Conservation (phyloP, 495 filamentous ascomycete genomes). For the Tuber microsphaerosporum region DNA sequence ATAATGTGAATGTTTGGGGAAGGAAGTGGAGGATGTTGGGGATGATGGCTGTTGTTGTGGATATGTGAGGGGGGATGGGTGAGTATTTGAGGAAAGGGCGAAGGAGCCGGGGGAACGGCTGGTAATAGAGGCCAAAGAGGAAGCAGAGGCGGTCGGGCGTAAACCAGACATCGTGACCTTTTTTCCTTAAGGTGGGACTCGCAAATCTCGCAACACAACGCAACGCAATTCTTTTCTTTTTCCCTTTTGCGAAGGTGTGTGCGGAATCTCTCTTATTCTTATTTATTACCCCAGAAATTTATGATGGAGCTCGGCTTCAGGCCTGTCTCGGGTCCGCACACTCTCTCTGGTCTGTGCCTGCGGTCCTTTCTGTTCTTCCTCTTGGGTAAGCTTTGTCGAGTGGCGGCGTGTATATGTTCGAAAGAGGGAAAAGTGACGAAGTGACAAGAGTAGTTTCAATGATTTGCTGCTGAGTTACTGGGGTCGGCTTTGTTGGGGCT, state of each 20-base stretch:
- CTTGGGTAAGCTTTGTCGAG: neutral
- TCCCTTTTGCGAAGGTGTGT: constrained; percentile 11
- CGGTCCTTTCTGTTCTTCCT: neutral
- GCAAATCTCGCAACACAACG: neutral
- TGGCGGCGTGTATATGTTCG: neutral
- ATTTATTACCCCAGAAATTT: constrained; percentile 7
- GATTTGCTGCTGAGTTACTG: constrained; percentile 10
- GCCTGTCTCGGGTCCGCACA: constrained; percentile 25
- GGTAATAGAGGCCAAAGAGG: constrained; percentile 9
- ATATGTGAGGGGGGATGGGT: constrained; percentile 16
- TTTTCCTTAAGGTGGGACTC: constrained; percentile 6
- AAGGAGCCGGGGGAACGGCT: constrained; percentile 3
- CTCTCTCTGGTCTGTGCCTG: constrained; percentile 6
- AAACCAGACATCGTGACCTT: constrained; percentile 34
- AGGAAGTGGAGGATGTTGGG: constrained; percentile 8
- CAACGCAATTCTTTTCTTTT: neutral
- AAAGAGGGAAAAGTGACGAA: constrained; percentile 23
- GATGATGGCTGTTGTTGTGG: constrained; percentile 9
- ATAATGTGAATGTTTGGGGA: neutral
- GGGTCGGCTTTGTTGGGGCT: neutral
- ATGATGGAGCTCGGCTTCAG: constrained; percentile 19
- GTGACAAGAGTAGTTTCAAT: constrained; percentile 7
- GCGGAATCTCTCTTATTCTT: constrained; percentile 12
- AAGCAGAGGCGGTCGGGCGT: constrained; percentile 16
- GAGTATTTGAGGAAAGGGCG: constrained; percentile 29